phyloP scores from a whole-genome alignment of 2,329 filamentous ascomycete species.

The Zopfia rhizophila region DNA sequence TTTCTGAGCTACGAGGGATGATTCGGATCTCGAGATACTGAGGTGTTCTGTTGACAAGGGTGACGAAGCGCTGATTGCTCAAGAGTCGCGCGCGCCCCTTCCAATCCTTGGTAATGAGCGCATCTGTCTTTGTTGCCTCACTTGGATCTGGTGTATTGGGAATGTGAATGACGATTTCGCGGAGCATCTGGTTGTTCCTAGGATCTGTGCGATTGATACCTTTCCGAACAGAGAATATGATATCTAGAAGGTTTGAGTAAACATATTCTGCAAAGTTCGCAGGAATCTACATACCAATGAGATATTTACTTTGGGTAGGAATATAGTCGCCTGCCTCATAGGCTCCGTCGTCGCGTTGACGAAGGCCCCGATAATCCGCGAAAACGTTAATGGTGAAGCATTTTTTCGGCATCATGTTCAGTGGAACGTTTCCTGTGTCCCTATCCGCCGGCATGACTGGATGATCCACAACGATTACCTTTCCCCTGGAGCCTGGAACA shows the following conservation, averaged over 20 bases:
- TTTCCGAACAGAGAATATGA: slow-evolving; percentile 12
- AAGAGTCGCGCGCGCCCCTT: slow-evolving; percentile 3
- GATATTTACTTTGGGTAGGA: slow-evolving; percentile 8
- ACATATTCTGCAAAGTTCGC: too few relatives aligned
- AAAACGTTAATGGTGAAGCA: slow-evolving; percentile 8
- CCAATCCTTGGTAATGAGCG: not conserved
- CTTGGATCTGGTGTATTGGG: not conserved
- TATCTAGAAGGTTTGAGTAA: too few relatives aligned
- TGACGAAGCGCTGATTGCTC: slow-evolving; percentile 10
- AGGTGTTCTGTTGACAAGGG: slow-evolving; percentile 2
- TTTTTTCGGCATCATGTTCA: slow-evolving; percentile 3
- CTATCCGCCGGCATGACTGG: not conserved
- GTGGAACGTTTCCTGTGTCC: slow-evolving; percentile 4
- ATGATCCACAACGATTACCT: slow-evolving; percentile 2
- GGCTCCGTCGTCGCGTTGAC: not conserved
- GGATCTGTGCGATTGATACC: not conserved
- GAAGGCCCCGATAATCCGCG: slow-evolving; percentile 6
- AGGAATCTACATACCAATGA: too few relatives aligned
- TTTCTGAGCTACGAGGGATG: slow-evolving; percentile 2
- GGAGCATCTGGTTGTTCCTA: not conserved
- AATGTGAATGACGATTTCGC: slow-evolving; percentile 9
- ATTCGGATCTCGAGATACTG: slow-evolving; percentile 7
- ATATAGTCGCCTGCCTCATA: slow-evolving; percentile 10
- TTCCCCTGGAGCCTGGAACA: not conserved
- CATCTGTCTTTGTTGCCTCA: slow-evolving; percentile 1